phyloP scores from a whole-genome alignment of 208 protist species.

The Endotrypanum monterogeii region DNA sequence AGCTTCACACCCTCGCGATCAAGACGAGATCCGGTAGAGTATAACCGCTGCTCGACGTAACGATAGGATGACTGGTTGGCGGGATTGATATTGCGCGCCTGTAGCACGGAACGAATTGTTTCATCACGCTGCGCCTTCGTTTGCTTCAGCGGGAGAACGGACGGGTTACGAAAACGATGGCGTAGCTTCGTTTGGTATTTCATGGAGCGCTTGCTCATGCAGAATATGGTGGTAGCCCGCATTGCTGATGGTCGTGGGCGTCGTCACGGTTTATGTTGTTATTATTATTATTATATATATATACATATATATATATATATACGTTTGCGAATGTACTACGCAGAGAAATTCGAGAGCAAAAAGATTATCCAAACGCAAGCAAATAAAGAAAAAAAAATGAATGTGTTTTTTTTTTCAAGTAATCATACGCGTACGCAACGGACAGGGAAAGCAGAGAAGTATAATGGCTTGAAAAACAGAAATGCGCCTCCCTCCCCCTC shows the following conservation, averaged over 20 bases:
- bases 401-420: not conserved
- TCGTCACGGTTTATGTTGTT: too few relatives aligned
- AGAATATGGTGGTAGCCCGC: slow-evolving; percentile 19
- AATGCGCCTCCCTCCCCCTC: too few relatives aligned
- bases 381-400: not conserved
- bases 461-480: not conserved
- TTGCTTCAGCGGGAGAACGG: slow-evolving; percentile 67
- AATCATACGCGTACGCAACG: not conserved
- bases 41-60: slow-evolving; percentile 84
- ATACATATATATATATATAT: too few relatives aligned
- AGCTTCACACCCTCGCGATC: slow-evolving; percentile 83
- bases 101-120: slow-evolving; percentile 71
- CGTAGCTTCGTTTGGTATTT: slow-evolving; percentile 77
- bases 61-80: slow-evolving; percentile 58
- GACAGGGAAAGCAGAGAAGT: not conserved
- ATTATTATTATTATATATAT: too few relatives aligned
- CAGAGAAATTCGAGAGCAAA: not conserved
- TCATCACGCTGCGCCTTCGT: slow-evolving; percentile 73
- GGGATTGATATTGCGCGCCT: slow-evolving; percentile 42
- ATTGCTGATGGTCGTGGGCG: slow-evolving; percentile 6
- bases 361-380: not conserved
- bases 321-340: not conserved
- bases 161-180: slow-evolving; percentile 79
- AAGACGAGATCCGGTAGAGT: slow-evolving; percentile 73
- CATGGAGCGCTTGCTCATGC: slow-evolving; percentile 43